Conservation (phyloP, 768 basidiomycete genomes). For the Suillus bovinus region DNA sequence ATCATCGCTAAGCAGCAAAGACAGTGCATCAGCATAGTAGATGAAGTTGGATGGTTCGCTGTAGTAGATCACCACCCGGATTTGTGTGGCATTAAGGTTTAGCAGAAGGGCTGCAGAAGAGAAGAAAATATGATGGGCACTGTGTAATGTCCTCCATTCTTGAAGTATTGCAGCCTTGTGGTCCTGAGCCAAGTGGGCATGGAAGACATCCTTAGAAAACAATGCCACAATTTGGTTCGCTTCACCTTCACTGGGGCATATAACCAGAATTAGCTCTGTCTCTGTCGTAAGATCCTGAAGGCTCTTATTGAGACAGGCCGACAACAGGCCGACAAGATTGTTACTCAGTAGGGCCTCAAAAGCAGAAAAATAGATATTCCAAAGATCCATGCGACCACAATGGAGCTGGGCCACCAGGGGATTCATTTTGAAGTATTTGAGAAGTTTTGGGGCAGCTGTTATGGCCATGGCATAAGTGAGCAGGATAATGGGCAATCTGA, state of each 20-base stretch:
- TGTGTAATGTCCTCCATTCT: neutral
- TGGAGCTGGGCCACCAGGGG: neutral
- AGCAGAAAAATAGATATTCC: neutral
- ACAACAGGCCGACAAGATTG: neutral
- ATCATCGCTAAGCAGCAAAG: neutral
- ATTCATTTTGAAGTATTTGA: neutral
- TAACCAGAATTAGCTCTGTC: neutral
- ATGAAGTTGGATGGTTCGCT: neutral
- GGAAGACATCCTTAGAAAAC: neutral
- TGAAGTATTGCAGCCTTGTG: neutral
- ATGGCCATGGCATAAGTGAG: neutral
- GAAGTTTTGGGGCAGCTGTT: neutral
- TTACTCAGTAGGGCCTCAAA: neutral
- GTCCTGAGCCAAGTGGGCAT: neutral
- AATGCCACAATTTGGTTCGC: neutral
- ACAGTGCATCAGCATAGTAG: neutral
- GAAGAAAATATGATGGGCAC: neutral
- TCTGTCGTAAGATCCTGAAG: neutral
- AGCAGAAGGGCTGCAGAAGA: neutral
- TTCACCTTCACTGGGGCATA: neutral
- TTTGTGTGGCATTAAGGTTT: neutral
- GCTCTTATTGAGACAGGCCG: neutral
- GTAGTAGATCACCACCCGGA: neutral
- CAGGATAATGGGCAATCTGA: neutral
- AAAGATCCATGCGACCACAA: neutral